phyloP scores from a whole-genome alignment of 352 stramenopile species.

The Phytopythium sindhum region DNA sequence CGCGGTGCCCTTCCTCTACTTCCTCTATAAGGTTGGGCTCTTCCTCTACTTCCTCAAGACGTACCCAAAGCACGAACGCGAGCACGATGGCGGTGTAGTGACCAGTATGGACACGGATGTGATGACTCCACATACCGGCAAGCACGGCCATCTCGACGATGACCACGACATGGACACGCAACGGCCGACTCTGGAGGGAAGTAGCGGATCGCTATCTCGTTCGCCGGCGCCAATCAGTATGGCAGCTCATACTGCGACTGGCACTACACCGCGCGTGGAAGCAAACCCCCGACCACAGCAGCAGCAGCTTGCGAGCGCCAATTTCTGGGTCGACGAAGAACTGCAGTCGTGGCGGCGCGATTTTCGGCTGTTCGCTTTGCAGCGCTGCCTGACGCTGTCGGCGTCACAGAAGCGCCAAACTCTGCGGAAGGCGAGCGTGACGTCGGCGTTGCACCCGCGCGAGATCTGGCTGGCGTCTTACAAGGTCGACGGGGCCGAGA shows the following conservation, averaged over 20 bases:
- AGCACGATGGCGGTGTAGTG: neutral
- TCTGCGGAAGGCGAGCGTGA: constrained; percentile 27
- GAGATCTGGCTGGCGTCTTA: constrained; percentile 66
- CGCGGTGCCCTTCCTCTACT: constrained; percentile 31
- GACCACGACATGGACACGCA: constrained; percentile 16
- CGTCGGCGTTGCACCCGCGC: constrained; percentile 26
- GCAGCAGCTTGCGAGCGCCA: constrained; percentile 22
- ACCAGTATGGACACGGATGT: neutral
- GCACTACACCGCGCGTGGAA: neutral
- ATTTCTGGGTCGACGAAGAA: constrained; percentile 71
- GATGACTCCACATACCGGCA: neutral
- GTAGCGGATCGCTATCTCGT: constrained; percentile 19
- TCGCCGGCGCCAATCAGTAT: constrained; percentile 10
- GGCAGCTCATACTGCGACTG: constrained; percentile 8
- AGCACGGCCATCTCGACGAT: neutral
- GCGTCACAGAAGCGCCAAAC: constrained; percentile 43
- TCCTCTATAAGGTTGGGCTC: constrained; percentile 34
- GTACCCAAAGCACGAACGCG: constrained; percentile 10
- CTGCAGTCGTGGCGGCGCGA: constrained; percentile 63
- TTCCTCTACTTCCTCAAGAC: constrained; percentile 33
- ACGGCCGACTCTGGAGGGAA: constrained; percentile 22
- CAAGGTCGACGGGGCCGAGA: constrained; percentile 11
- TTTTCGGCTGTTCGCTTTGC: constrained; percentile 58
- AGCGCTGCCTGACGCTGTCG: constrained; percentile 48
- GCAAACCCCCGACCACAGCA: neutral